A percentile compares a stretch with the other conserved stretches of the same genome.
These are phyloP conservation scores for Acer campestre DNA, from an alignment of 345 rosid genomes.

Conservation along the genomic window DNA sequence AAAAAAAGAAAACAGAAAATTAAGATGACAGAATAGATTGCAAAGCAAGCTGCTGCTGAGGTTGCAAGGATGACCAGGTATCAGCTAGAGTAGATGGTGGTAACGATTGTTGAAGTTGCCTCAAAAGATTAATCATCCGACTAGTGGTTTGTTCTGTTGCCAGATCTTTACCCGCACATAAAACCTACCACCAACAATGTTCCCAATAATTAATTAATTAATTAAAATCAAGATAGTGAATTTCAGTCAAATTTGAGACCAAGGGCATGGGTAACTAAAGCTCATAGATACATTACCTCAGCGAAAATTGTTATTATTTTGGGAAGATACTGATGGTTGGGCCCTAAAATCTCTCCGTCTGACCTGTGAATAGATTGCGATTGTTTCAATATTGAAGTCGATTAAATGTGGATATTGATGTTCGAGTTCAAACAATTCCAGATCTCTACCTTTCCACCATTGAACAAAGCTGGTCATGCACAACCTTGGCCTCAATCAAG, in stretches of 20 bases:
- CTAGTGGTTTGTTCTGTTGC: conserved; percentile 71
- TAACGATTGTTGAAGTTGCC: conserved; percentile 83
- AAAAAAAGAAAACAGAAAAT: not conserved
- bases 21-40: conserved; percentile 86
- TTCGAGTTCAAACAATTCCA: not conserved
- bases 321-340: conserved; percentile 68
- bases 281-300: conserved; percentile 30
- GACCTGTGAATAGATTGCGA: conserved; percentile 44
- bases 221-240: not conserved
- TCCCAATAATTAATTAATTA: not conserved
- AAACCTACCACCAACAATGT: conserved; percentile 43
- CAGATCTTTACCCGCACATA: conserved; percentile 69
- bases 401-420: not conserved
- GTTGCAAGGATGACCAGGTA: conserved; percentile 79
- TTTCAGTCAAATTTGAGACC: not conserved
- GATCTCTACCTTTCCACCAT: conserved; percentile 65
- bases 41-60: conserved; percentile 80
- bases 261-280: not conserved
- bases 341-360: conserved; percentile 59
- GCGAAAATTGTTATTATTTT: conserved; percentile 62
- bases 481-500: conserved; percentile 67
- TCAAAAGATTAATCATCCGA: conserved; percentile 70
- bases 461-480: conserved; percentile 73
- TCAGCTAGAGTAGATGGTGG: conserved; percentile 80
- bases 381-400: conserved; percentile 1